phyloP scores from a whole-genome alignment of 768 basidiomycete genomes.

The Boletus pseudopeckii region DNA sequence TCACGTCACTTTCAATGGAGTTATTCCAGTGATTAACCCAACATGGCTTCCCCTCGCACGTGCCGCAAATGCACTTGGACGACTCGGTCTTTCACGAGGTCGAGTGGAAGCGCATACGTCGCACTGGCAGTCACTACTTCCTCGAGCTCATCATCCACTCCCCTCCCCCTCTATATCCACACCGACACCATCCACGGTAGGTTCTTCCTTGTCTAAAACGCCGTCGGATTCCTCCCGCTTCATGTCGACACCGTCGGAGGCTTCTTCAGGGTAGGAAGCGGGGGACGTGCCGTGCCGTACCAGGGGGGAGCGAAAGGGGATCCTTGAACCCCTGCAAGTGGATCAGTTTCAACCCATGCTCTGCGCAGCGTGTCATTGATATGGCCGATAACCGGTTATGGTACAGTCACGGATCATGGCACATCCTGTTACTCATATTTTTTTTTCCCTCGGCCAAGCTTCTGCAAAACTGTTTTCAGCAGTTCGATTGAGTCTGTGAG shows the following conservation, averaged over 20 bases:
- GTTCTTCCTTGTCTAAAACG: slow-evolving; percentile 32
- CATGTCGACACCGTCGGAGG: slow-evolving; percentile 21
- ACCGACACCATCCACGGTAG: slow-evolving; percentile 21
- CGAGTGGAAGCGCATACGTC: slow-evolving; percentile 32
- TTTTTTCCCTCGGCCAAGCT: too few relatives aligned
- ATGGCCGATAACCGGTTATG: too few relatives aligned
- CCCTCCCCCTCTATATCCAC: slow-evolving; percentile 21
- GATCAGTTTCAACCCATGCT: too few relatives aligned
- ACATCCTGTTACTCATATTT: too few relatives aligned
- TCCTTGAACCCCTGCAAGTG: too few relatives aligned
- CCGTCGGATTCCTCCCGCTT: slow-evolving; percentile 33
- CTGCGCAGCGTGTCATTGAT: too few relatives aligned
- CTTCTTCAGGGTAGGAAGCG: slow-evolving; percentile 18
- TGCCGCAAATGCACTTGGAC: slow-evolving; percentile 30
- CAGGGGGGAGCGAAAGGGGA: too few relatives aligned
- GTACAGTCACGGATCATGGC: too few relatives aligned
- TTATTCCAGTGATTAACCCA: too few relatives aligned
- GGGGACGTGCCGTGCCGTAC: slow-evolving; percentile 12
- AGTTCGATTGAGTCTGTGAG: too few relatives aligned
- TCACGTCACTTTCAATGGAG: too few relatives aligned
- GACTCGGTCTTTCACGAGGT: slow-evolving; percentile 37
- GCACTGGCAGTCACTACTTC: slow-evolving; percentile 23
- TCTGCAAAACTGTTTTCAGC: too few relatives aligned
- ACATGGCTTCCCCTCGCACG: slow-evolving; percentile 24
- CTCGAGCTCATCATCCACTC: neutral